Evolutionary conservation across 352 stramenopile species (phyloP), one percentile per base, ranked within the genome.

Genomic region (Globisporangium apiculatum): DNA sequence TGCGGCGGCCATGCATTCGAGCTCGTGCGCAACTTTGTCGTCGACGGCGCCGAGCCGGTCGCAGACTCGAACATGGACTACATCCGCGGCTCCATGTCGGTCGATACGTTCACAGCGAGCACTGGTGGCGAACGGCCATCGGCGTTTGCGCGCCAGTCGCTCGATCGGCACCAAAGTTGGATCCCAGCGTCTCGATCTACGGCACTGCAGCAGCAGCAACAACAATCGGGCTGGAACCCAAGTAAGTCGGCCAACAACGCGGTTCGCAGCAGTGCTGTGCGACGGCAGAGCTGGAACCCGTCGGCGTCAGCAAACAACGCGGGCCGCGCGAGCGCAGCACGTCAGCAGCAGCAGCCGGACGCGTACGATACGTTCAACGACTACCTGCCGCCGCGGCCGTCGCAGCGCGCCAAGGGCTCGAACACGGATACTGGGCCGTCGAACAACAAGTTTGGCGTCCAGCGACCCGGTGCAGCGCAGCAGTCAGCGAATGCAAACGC

Each of bases 1-100:
- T 94, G 85, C 53, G 85, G 80, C 37, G 85, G 85, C 2, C 89
- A 80, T 58, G 79, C 83, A 9, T 92, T 92, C 51, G 76, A 92
- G 14, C 71, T 89, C 37, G 83, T 92, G 51, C 76, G 80, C 46
- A 90, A 86, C 62, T 92, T 92, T 68, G 71, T 89, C 14, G 53
- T 90, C 12, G 83, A 92, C 47, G 70, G 77, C 5, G 75, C 69
- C 14, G 71, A 78, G 36, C 57, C 76, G 3, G 68, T 83, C 0
- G 62, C 72, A 2, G 80, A 82, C 15, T 75, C 70, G 5, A 73
- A 85, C 58, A 88, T 92, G 72, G 73, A 76, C 51, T 79, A 72
- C 45, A 89, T 92, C 48, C 73, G 79, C 18, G 70, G 84, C 41
- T 87, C 75, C 4, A 75, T 92, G 51, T 68, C 71, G 0, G 67